A percentile compares a stretch with the other conserved stretches of the same genome.
phyloP scores from a whole-genome alignment of 768 basidiomycete genomes.

The Imleria badia region DNA sequence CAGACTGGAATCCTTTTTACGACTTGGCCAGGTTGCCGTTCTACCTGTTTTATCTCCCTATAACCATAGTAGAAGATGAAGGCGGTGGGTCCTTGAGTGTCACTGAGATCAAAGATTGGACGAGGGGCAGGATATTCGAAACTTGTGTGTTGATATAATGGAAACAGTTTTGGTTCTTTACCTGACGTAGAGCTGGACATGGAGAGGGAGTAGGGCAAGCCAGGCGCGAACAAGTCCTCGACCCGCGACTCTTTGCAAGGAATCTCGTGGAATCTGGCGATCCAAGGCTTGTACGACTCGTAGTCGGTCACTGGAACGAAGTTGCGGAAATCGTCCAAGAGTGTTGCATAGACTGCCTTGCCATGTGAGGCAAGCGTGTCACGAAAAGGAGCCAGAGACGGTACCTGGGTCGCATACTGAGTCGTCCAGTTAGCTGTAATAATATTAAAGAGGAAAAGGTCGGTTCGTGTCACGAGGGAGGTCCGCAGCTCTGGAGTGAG shows the following conservation, averaged over 20 bases:
- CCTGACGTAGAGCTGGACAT: slow-evolving; percentile 17
- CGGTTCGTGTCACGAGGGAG: neutral
- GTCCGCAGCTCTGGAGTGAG: slow-evolving; percentile 7
- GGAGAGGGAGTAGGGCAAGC: slow-evolving; percentile 10
- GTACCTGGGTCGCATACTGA: slow-evolving; percentile 8
- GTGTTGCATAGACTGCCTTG: neutral
- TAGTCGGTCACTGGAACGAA: slow-evolving; percentile 16
- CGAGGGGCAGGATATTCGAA: neutral
- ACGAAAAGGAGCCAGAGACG: slow-evolving; percentile 3
- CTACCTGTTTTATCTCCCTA: neutral
- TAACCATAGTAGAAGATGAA: slow-evolving; percentile 6
- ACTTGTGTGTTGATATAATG: neutral
- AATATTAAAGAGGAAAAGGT: slow-evolving; percentile 7
- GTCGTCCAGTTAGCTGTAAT: neutral
- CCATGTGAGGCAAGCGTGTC: neutral
- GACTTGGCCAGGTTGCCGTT: neutral
- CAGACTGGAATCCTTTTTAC: slow-evolving; percentile 1
- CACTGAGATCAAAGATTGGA: neutral
- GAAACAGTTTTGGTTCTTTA: slow-evolving; percentile 9
- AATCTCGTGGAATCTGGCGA: slow-evolving; percentile 4
- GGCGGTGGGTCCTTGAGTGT: neutral
- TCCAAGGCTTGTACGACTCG: slow-evolving; percentile 10
- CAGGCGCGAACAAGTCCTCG: slow-evolving; percentile 14
- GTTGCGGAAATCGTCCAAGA: slow-evolving; percentile 6
- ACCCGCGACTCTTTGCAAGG: slow-evolving; percentile 10